phyloP scores from a whole-genome alignment of 768 basidiomycete genomes.

The Suillus bovinus region DNA sequence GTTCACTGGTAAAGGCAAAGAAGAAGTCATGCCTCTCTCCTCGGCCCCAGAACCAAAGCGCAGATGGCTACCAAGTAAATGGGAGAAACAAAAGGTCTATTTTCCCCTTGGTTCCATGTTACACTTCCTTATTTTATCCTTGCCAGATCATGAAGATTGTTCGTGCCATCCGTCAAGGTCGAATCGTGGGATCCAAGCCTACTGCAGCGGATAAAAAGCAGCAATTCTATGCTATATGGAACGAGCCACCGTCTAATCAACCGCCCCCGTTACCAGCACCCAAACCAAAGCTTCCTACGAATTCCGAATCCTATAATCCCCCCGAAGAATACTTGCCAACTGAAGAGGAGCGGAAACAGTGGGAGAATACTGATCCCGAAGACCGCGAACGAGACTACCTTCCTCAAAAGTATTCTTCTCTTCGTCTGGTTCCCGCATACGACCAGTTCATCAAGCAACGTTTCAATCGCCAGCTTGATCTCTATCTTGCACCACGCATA shows the following conservation, averaged over 20 bases:
- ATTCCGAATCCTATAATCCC: constrained; percentile 98
- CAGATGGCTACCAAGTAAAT: constrained; percentile 96
- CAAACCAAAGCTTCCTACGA: constrained; percentile 83
- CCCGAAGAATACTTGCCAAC: constrained; percentile 95
- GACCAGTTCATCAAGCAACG: constrained; percentile 90
- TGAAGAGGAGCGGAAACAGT: constrained; percentile 75
- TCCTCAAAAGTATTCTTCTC: constrained; percentile 79
- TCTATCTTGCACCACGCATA: constrained; percentile 94
- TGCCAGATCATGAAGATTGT: constrained; percentile 97
- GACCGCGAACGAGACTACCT: constrained; percentile 90
- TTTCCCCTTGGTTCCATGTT: not conserved
- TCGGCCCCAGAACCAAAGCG: constrained; percentile 94
- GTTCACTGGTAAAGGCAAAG: constrained; percentile 96
- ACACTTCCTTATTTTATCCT: constrained; percentile 8
- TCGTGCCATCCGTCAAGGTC: constrained; percentile 94
- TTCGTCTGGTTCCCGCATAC: constrained; percentile 92
- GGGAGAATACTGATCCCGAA: constrained; percentile 82
- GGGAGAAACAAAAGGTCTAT: constrained; percentile 97
- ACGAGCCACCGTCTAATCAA: constrained; percentile 68
- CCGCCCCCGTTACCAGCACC: constrained; percentile 92
- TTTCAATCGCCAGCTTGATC: constrained; percentile 90
- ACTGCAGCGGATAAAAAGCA: constrained; percentile 63
- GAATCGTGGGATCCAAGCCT: constrained; percentile 89
- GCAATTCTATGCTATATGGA: constrained; percentile 89
- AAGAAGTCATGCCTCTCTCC: constrained; percentile 91